Evolutionary conservation across 2,329 filamentous ascomycete species (phyloP), one percentile per base, ranked within the genome.

Genomic region (Pseudogymnoascus sp.): DNA sequence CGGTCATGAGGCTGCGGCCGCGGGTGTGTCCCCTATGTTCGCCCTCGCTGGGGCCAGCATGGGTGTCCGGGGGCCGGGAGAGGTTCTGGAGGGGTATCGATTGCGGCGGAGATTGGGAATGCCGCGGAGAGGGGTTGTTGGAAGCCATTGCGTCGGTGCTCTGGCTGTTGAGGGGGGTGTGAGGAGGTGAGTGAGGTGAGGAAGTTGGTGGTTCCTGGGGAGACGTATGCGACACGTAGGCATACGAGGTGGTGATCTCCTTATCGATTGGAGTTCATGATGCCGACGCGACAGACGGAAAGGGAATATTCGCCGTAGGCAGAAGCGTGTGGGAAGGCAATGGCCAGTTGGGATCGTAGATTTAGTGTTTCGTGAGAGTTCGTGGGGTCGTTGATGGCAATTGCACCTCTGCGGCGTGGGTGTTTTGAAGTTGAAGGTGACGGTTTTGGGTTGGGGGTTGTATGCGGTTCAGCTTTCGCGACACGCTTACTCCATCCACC

Each of bases 11-110:
- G 63, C 67, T 71, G 58, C 70, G 68, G 25, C 70, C 70, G 12
- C 71, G 66, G n/a, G 59, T 68, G 59, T 68, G 66, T 41, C 67
- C 63, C 34, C 62, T 63, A 18, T 58, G 32, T 11, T 37, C 32
- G 22, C 32, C 37, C 37, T 58, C 57, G 32, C 32, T 58, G 22
- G 32, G 18, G 32, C 57, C 62, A 57, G 65, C 68, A 65, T 69
- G 66, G 12, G 67, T 66, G 63, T 71, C 70, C n/a, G 71, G 68
- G 57, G 70, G 70, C 11, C 67, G 73, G 66, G 67, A 62, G 25
- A 89, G 77, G 67, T 87, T 82, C 73, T 86, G 86, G 62, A 93
- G 77, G 63, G 88, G 88, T 75, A 94, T 92, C 64, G 87, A 86
- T 69, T 82, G 81, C 63, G 78, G 76, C 62, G 73, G 71, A 50